Conservation (phyloP, 2,329 filamentous ascomycete genomes). For the Leptographium procerum region DNA sequence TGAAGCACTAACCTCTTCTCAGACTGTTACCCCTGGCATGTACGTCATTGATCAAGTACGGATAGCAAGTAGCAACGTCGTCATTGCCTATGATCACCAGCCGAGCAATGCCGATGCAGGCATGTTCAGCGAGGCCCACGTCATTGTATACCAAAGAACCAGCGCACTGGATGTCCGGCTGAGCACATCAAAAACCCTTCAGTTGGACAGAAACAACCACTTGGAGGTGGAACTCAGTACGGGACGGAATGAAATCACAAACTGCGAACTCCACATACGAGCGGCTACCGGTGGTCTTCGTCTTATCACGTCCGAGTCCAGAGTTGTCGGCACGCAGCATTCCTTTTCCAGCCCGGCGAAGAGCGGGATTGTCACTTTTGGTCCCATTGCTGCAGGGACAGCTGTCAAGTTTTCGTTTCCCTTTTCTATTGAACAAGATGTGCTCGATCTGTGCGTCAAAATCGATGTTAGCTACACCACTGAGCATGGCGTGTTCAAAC, state of each 20-base stretch:
- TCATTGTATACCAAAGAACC: conserved; percentile 63
- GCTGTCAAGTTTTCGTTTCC: conserved; percentile 55
- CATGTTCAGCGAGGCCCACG: conserved; percentile 46
- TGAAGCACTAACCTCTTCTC: not conserved
- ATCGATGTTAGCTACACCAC: conserved; percentile 69
- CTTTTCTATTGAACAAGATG: conserved; percentile 72
- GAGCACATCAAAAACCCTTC: conserved; percentile 55
- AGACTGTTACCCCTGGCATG: conserved; percentile 57
- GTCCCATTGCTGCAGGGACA: conserved; percentile 30
- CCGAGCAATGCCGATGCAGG: conserved; percentile 18
- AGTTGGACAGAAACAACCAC: conserved; percentile 67
- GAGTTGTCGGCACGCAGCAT: conserved; percentile 33
- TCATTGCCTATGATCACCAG: conserved; percentile 48
- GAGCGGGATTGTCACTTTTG: conserved; percentile 40
- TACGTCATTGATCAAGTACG: conserved; percentile 66
- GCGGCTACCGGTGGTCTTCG: conserved; percentile 55
- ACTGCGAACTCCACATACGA: conserved; percentile 49
- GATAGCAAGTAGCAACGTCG: conserved; percentile 51
- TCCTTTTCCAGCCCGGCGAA: conserved; percentile 33
- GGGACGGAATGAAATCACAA: conserved; percentile 60
- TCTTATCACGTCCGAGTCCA: conserved; percentile 49
- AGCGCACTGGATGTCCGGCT: conserved; percentile 59
- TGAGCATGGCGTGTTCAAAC: conserved; percentile 51
- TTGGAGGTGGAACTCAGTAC: conserved; percentile 63
- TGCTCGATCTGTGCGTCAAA: conserved; percentile 58